These are phyloP conservation scores for Nigrograna mackinnonii DNA, from an alignment of 2,329 filamentous ascomycete species.

Conservation along the genomic window DNA sequence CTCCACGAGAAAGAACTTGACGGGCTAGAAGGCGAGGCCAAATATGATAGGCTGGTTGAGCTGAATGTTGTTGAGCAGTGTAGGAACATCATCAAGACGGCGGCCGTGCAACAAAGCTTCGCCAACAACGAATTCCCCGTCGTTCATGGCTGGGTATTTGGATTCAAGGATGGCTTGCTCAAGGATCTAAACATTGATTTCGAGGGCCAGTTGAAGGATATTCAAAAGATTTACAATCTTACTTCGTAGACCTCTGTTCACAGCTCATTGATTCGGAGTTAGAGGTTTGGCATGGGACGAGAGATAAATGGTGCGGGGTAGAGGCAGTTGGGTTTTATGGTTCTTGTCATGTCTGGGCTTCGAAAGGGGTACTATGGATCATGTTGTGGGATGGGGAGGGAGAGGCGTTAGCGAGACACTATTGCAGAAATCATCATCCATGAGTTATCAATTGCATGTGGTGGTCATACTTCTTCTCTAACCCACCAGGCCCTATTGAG, in stretches of 20 bases:
- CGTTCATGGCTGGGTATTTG: conserved; percentile 76
- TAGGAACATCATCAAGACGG: conserved; percentile 46
- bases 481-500: too few relatives aligned
- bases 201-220: conserved; percentile 57
- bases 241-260: conserved; percentile 14
- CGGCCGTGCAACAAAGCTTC: conserved; percentile 63
- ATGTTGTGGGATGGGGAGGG: too few relatives aligned
- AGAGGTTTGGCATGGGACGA: too few relatives aligned
- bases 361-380: too few relatives aligned
- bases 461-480: too few relatives aligned
- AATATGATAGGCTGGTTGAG: conserved; percentile 40
- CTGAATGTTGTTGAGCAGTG: conserved; percentile 43
- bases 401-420: too few relatives aligned
- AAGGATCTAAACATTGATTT: conserved; percentile 68
- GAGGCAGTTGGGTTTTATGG: too few relatives aligned
- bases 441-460: too few relatives aligned
- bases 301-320: too few relatives aligned
- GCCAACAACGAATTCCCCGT: conserved; percentile 66
- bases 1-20: conserved; percentile 73
- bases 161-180: conserved; percentile 67
- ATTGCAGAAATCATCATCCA: too few relatives aligned
- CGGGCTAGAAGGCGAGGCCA: conserved; percentile 24
- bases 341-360: too few relatives aligned
- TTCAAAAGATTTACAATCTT: conserved; percentile 68
- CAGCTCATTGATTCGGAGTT: too few relatives aligned